Base-by-base conservation (phyloP, 345 rosid genomes). In the Leavenworthia alabamica region DNA sequence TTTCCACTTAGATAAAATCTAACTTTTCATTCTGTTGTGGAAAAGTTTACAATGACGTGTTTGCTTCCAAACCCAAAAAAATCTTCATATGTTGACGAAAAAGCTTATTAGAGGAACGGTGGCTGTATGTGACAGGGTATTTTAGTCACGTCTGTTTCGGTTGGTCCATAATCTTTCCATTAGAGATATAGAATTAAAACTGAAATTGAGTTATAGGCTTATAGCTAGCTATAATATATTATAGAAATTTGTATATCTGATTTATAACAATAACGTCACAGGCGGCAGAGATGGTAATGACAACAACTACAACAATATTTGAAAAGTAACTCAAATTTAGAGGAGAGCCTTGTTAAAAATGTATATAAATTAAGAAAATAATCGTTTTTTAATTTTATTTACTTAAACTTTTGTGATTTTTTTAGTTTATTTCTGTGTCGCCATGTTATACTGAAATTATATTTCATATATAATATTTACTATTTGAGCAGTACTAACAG, bases 121-220 rank as follows among this genome's bases (percentile, higher is more conserved):
- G 68, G 33, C 42, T 41, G 51, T 19, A 41, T 52, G 32, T 51
- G 68, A 64, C 33, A 36, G 11, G 31, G 8, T 42, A 32, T 20
- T 13, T 20, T 40, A 9, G 36, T 36, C 49, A 7, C 7, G 35
- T 14, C 31, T 47, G 16, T 8, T 24, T 62, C 1, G 27, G 19
- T 3, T 26, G 27, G 39, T 35, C 26, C 9, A 15, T 39, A 17
- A 32, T 54, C 43, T 17, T 17, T 10, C 36, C 12, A 1, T 16
- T 31, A 26, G 43, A 3, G 29, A 16, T 16, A 46, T 23, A 47
- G 10, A 24, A 24, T n/a, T 24, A 0, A 23, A 47, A 23, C 3
- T 23, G 32, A 43, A 43, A n/a, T 47, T 47, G 52, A 46, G 29
- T 46, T 44, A 2, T 23, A 9, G 5, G n/a, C n/a, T n/a, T n/a